Evolutionary conservation across 1,284 basidiomycete species (phyloP).

Genomic region (Malassezia sp.): DNA sequence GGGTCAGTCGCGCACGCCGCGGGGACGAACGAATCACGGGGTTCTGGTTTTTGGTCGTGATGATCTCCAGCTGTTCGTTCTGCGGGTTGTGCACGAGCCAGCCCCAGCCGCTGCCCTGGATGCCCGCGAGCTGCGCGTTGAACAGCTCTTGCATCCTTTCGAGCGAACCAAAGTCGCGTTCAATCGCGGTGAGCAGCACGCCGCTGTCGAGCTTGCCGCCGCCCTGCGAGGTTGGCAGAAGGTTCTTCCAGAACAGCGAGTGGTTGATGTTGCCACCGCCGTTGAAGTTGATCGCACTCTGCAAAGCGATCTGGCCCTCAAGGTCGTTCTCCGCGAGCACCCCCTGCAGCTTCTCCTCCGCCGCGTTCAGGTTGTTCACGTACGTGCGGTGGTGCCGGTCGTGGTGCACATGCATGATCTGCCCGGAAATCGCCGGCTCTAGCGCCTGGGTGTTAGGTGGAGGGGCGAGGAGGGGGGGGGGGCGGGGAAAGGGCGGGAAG

Average conservation of each 20-base stretch:
- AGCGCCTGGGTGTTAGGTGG: conserved; percentile 32
- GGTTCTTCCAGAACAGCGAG: conserved; percentile 45
- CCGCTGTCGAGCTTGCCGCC: conserved; percentile 38
- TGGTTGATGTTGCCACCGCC: conserved; percentile 47
- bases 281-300: conserved; percentile 45
- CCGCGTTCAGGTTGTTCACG: conserved; percentile 42
- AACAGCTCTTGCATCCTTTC: conserved; percentile 36
- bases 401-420: conserved; percentile 47
- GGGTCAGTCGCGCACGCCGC: too few relatives aligned
- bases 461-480: not conserved
- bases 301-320: conserved; percentile 26
- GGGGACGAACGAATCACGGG: too few relatives aligned
- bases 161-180: conserved; percentile 40
- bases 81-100: conserved; percentile 39
- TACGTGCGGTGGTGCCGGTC: conserved; percentile 46
- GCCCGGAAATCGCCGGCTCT: conserved; percentile 39
- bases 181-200: conserved; percentile 37
- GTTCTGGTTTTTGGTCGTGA: conserved; percentile 45
- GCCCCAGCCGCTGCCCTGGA: conserved; percentile 45
- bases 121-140: conserved; percentile 34
- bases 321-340: conserved; percentile 34
- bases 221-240: conserved; percentile 35
- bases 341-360: conserved; percentile 35
- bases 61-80: conserved; percentile 35
- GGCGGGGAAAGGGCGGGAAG: too few relatives aligned